Base-by-base conservation (phyloP, 2,329 filamentous ascomycete species). In the Mariannaea sp. region DNA sequence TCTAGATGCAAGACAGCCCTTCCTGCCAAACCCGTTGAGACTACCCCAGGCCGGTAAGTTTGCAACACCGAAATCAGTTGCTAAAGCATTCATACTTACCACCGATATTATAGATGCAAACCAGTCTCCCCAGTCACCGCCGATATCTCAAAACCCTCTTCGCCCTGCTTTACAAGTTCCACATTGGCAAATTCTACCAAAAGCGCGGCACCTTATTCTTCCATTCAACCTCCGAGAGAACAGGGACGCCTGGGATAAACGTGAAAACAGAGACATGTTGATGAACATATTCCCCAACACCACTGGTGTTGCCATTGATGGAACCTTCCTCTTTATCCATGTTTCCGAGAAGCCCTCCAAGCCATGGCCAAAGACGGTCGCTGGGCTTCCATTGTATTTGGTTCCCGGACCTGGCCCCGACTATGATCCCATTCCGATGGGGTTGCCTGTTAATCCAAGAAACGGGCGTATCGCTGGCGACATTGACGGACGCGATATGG, bases 281-380 rank as follows among this genome's bases (percentile, higher is more conserved):
- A 9, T 4, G 9, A 4, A 22, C 22, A 42, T 49, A 0, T 49
- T 49, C 29, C 47, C 46, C 1, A 17, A 7, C 8, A 35, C 20
- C 13, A 26, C 3, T 17, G 38, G 38, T 6, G 6, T 29, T 27
- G 19, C 16, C 1, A 7, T 0, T 5, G 29, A 44, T 5, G 30
- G 40, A 10, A n/a, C 17, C 13, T 44, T 50, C 26, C 24, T 50
- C 22, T 30, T 14, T 13, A 22, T 44, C 13, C 8, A 14, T 7
- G 30, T 44, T 1, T 13, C 39, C 22, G 16, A 29, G 19, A 43
- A 45, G 35, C 48, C 48, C 9, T 30, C 48, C 2, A 51, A 51
- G 24, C 48, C 48, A 6, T 51, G 48, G 48, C 48, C 41, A 30
- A 44, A 39, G 33, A 51, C 24, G 9, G 33, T 51, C 24, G 48